Evolutionary conservation across 2,329 filamentous ascomycete species (phyloP), one percentile per base, ranked within the genome.

Genomic region (Cryoendolithus antarcticus): DNA sequence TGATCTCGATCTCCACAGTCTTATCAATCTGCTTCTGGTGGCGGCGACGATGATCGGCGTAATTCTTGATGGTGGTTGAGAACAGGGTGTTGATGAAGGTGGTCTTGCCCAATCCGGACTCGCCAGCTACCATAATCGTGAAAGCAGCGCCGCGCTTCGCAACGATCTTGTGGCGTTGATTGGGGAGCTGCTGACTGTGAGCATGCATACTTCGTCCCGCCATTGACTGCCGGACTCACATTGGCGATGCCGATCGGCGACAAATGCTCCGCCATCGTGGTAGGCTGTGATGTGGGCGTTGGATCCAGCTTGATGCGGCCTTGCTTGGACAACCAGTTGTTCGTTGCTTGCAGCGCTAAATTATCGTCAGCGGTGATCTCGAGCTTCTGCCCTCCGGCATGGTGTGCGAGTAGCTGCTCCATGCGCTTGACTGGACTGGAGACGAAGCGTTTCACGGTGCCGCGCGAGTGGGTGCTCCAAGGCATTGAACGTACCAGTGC

Each of bases 71-170:
- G 57, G 91, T 98, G 52, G 93, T 98, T 47, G 91, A 98, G 76
- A 98, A 98, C 45, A 98, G 80, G 44, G 91, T 98, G 80, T 98
- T 98, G 79, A 98, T 96, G 70, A 98, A 98, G 58, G 91, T 98
- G 19, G 93, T 98, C 78, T 98, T 98, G 72, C 91, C 91, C 55
- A 96, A 71, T 61, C 89, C 89, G 53, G 91, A 96, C 72, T 98
- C 89, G 71, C 89, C 89, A 70, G 91, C 91, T 68, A 96, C 93
- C 93, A 98, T 98, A 60, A 98, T 95, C 51, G 91, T 98, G 70
- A 98, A 98, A 61, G 88, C 84, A 59, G 91, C 93, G 69, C 91
- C 91, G 69, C 93, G 82, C 67, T 79, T 80, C 46, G 77, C 77
- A 56, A 81, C 77, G 59, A 81, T 81, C 67, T 80, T 80, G 70